Percentiles rank a stretch among this genome's conserved stretches.
Evolutionary conservation across 2,329 filamentous ascomycete genomes (phyloP).

Genomic region (Botrytis aclada): DNA sequence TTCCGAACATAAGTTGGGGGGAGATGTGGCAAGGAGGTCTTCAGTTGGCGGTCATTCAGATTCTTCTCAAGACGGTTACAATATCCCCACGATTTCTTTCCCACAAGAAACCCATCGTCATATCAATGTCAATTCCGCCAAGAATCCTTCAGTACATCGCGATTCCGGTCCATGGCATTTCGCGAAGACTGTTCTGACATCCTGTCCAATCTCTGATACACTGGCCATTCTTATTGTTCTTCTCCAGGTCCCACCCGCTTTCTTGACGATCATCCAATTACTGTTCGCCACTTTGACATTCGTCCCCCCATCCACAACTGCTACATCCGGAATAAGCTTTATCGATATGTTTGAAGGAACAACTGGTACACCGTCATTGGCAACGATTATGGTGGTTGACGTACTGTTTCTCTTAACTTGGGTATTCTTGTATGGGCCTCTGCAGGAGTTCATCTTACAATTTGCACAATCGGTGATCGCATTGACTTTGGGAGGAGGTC

Average conservation of each 20-base stretch:
- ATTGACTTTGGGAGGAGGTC: conserved; percentile 81
- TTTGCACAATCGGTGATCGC: conserved; percentile 92
- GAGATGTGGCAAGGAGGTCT: conserved; percentile 44
- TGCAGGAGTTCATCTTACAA: conserved; percentile 85
- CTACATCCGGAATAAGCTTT: conserved; percentile 67
- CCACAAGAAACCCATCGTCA: conserved; percentile 55
- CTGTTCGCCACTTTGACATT: conserved; percentile 92
- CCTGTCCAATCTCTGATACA: conserved; percentile 89
- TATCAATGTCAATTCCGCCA: conserved; percentile 68
- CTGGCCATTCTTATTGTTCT: conserved; percentile 95
- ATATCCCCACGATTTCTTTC: conserved; percentile 41
- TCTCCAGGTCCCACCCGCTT: conserved; percentile 84
- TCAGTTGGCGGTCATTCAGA: conserved; percentile 56
- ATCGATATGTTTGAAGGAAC: conserved; percentile 90
- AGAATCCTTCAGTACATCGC: conserved; percentile 65
- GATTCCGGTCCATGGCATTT: conserved; percentile 72
- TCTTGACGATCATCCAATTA: conserved; percentile 84
- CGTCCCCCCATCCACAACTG: conserved; percentile 77
- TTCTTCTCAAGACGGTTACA: conserved; percentile 50
- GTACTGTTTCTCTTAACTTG: conserved; percentile 78
- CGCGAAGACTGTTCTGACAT: conserved; percentile 80
- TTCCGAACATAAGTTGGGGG: conserved; percentile 36
- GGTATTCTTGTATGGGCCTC: conserved; percentile 81
- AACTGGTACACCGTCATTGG: conserved; percentile 79
- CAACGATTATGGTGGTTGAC: conserved; percentile 81